A percentile compares a stretch with the other conserved stretches of the same genome.
These are phyloP conservation scores for Cladochytrium tenue DNA, from an alignment of 371 early-diverging fungal species.

Conservation along the genomic window DNA sequence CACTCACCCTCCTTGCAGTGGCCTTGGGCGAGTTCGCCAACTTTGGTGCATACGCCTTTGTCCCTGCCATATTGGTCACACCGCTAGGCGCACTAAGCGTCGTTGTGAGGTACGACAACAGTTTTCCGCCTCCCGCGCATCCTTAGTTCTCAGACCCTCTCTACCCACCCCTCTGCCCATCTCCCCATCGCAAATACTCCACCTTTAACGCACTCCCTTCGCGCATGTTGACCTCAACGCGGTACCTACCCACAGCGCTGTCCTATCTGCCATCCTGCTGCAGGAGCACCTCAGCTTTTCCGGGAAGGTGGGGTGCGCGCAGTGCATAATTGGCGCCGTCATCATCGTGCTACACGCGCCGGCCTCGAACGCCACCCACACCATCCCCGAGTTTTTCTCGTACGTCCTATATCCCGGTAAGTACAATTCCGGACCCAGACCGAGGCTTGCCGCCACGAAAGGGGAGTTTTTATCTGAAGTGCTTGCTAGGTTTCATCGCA, in stretches of 20 bases:
- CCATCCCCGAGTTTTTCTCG: slow-evolving; percentile 37
- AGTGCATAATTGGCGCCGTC: slow-evolving; percentile 54
- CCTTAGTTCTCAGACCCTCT: too few relatives aligned
- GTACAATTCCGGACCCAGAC: neutral
- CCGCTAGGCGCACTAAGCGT: slow-evolving; percentile 89
- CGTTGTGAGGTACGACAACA: too few relatives aligned
- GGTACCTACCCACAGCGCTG: too few relatives aligned
- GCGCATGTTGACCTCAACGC: too few relatives aligned
- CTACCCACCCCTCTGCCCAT: too few relatives aligned
- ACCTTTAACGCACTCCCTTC: too few relatives aligned
- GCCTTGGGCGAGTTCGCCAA: slow-evolving; percentile 86
- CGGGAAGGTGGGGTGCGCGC: slow-evolving; percentile 52
- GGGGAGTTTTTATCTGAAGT: neutral
- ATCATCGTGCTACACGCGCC: slow-evolving; percentile 53
- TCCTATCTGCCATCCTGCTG: slow-evolving; percentile 47
- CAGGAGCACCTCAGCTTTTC: slow-evolving; percentile 50
- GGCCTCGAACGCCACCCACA: slow-evolving; percentile 48
- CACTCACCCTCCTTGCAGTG: slow-evolving; percentile 53
- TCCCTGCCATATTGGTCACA: slow-evolving; percentile 91
- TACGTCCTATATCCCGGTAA: slow-evolving; percentile 39
- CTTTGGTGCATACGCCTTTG: slow-evolving; percentile 93
- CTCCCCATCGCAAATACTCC: too few relatives aligned
- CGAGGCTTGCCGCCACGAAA: neutral
- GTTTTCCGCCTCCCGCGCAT: too few relatives aligned
- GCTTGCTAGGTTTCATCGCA: slow-evolving; percentile 67